phyloP scores from a whole-genome alignment of 352 stramenopile genomes.

The Lagenidium sp. region DNA sequence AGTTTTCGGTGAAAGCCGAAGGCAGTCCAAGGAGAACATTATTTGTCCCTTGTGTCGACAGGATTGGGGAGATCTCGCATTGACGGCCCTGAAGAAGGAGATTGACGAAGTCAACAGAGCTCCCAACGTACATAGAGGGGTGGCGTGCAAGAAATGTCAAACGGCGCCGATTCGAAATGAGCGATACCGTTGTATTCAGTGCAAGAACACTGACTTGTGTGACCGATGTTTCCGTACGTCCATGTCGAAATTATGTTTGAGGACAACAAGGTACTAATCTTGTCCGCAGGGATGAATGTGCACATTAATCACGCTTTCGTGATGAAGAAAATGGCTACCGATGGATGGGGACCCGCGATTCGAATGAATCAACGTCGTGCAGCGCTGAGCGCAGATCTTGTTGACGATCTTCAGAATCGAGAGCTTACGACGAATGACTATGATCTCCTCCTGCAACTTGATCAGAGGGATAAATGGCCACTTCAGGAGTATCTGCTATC shows the following conservation, averaged over 20 bases:
- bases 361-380: slow-evolving; percentile 16
- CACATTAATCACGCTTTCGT: slow-evolving; percentile 67
- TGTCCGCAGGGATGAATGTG: slow-evolving; percentile 32
- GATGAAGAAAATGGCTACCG: slow-evolving; percentile 47
- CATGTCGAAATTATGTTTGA: too few relatives aligned
- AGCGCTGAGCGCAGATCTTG: slow-evolving; percentile 25
- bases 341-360: slow-evolving; percentile 48
- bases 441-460: slow-evolving; percentile 62
- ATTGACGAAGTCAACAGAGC: slow-evolving; percentile 64
- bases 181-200: slow-evolving; percentile 75
- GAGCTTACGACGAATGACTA: slow-evolving; percentile 84
- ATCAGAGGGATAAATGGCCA: slow-evolving; percentile 41
- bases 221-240: slow-evolving; percentile 64
- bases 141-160: slow-evolving; percentile 61
- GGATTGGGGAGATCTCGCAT: slow-evolving; percentile 61
- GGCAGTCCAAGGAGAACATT: slow-evolving; percentile 78
- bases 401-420: slow-evolving; percentile 53
- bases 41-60: slow-evolving; percentile 78
- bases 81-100: slow-evolving; percentile 58
- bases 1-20: slow-evolving; percentile 71
- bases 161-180: slow-evolving; percentile 67
- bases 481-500: slow-evolving; percentile 71
- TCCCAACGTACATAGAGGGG: slow-evolving; percentile 65
- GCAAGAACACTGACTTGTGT: slow-evolving; percentile 70
- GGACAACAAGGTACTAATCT: too few relatives aligned